A percentile compares a stretch with the other conserved stretches of the same genome.
Evolutionary conservation across 2,329 filamentous ascomycete genomes (phyloP).

Genomic region (Cladosporium phlei): DNA sequence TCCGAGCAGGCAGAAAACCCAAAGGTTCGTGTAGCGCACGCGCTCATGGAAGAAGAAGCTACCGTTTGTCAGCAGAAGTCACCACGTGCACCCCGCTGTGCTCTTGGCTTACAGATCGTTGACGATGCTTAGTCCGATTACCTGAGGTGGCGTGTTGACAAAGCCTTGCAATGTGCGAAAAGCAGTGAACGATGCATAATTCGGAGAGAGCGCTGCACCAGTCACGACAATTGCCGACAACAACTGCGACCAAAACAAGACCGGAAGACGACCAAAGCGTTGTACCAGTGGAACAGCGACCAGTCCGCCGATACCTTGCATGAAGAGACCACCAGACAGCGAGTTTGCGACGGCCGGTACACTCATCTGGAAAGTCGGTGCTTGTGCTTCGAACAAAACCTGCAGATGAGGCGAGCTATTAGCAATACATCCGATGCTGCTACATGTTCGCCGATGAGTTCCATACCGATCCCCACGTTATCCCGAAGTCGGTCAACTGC

Average conservation of each 20-base stretch:
- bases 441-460: too few relatives aligned
- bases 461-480: not conserved
- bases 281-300: constrained; percentile 22
- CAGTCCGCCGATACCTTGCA: not conserved
- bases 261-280: constrained; percentile 24
- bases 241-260: constrained; percentile 30
- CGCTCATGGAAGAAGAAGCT: constrained; percentile 36
- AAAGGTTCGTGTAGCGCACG: constrained; percentile 33
- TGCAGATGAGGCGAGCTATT: too few relatives aligned
- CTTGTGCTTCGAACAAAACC: not conserved
- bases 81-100: too few relatives aligned
- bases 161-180: constrained; percentile 27
- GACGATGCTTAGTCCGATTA: constrained; percentile 27
- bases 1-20: constrained; percentile 27
- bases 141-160: constrained; percentile 27
- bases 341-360: not conserved
- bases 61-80: not conserved
- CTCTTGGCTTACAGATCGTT: constrained; percentile 34
- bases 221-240: constrained; percentile 19
- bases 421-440: too few relatives aligned
- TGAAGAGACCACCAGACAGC: not conserved
- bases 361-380: not conserved
- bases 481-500: not conserved
- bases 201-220: constrained; percentile 18
- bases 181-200: constrained; percentile 25